Base-by-base conservation (phyloP, 768 basidiomycete genomes). In the Psilocybe sp. region DNA sequence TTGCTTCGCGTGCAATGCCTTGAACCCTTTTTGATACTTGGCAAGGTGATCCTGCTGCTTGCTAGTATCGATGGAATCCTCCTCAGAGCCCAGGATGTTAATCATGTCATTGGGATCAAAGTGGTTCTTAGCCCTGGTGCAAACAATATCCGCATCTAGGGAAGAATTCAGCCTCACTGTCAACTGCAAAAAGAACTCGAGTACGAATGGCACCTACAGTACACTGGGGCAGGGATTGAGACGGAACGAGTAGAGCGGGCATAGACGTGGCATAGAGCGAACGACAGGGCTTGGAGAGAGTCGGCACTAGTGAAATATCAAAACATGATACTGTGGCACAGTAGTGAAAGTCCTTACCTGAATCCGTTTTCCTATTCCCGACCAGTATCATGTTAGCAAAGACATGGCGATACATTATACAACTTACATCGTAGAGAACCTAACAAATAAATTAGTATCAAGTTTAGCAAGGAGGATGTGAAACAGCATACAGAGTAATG, bases 141-240 rank as follows among this genome's bases (percentile, higher is more conserved):
- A 70, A 16, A 90, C 88, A 18, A 85, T 87, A 60, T 90, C 86
- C 7, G 87, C 88, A 61, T 90, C 88, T 89, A 53, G 23, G 33
- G 49, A 19, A 13, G 20, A 18, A 13, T 8, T 41, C 3, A 33
- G 15, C 5, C 46, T n/a, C n/a, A n/a, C n/a, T n/a, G n/a, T n/a
- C n/a, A n/a, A n/a, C n/a, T n/a, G n/a, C n/a, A 11, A 36, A 37
- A n/a, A 16, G 32, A 35, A 8, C 5, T 34, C 38, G 10, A 38
- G 7, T 15, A 32, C 12, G 34, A 15, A 10, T 7, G 13, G 33
- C 33, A 18, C 85, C 63, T 56, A 89, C 88, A 90, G 56, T 90
- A 90, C 0, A 90, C 87, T 0, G 89, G 89, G 0, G 88, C 89
- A 0, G 89, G 89, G 44, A 90, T 89, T 0, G 89, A 90, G 1